These are phyloP conservation scores for Dactylellina haptotyla DNA, from an alignment of 2,329 filamentous ascomycete genomes.

Conservation along the genomic window DNA sequence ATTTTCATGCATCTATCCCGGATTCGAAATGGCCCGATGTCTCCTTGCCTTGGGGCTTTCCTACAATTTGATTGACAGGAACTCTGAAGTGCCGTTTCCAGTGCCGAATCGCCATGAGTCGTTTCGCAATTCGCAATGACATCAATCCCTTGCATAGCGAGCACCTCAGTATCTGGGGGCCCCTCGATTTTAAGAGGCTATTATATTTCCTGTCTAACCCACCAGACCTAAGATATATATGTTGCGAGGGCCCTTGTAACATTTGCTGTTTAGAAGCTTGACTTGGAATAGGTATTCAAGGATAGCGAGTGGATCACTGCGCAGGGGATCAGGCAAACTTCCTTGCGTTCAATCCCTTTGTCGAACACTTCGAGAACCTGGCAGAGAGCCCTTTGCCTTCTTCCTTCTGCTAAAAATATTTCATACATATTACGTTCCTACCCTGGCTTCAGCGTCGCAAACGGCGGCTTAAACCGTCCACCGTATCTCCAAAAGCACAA, in stretches of 20 bases:
- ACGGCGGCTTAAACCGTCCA: conserved; percentile 32
- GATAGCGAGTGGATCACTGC: conserved; percentile 39
- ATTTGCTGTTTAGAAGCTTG: conserved; percentile 35
- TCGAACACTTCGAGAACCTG: conserved; percentile 29
- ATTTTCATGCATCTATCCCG: not conserved
- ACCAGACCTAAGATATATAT: conserved; percentile 11
- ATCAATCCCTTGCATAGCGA: conserved; percentile 39
- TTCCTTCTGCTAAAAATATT: conserved; percentile 45
- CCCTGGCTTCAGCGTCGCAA: conserved; percentile 38
- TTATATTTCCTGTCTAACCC: conserved; percentile 33
- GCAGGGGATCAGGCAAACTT: conserved; percentile 25
- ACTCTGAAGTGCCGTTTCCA: conserved; percentile 11
- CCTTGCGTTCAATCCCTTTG: conserved; percentile 31
- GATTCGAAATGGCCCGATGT: not conserved
- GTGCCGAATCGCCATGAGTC: conserved; percentile 30
- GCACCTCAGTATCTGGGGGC: conserved; percentile 28
- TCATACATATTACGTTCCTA: conserved; percentile 25
- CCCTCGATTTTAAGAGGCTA: conserved; percentile 16
- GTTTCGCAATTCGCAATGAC: conserved; percentile 44
- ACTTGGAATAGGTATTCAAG: conserved; percentile 33
- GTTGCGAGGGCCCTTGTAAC: conserved; percentile 36
- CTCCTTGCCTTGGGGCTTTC: conserved; percentile 22
- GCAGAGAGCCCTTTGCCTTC: conserved; percentile 22
- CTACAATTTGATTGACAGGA: not conserved
- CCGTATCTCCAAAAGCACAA: conserved; percentile 12